Conservation (phyloP, 2,329 filamentous ascomycete genomes). For the Neopestalotiopsis rosae region DNA sequence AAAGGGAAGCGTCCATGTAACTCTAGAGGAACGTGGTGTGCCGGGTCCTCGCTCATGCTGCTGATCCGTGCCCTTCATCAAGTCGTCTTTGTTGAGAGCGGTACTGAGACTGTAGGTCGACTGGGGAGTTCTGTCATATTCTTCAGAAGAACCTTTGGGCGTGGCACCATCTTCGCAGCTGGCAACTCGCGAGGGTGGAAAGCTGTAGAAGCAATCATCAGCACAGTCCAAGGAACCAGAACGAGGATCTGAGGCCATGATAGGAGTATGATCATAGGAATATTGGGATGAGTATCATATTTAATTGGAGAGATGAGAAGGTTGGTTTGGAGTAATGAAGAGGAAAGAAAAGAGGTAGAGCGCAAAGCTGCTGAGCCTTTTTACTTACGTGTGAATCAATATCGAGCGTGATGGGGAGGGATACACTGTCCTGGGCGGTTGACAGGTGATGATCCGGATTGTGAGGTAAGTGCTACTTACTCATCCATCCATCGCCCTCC, state of each 20-base stretch:
- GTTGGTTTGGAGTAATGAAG: no score
- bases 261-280: neutral
- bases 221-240: neutral
- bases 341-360: no score
- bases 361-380: no score
- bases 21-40: neutral
- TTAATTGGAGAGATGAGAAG: neutral
- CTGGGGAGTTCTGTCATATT: neutral
- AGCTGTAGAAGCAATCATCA: slow-evolving; percentile 8
- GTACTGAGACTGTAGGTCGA: neutral
- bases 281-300: neutral
- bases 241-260: neutral
- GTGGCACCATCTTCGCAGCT: neutral
- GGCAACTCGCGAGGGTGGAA: neutral
- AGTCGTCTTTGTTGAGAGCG: neutral
- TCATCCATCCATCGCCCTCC: no score
- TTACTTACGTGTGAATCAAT: no score
- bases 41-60: neutral
- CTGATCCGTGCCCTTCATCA: neutral
- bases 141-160: neutral
- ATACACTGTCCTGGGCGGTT: no score
- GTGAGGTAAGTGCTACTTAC: no score
- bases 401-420: no score
- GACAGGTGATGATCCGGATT: no score
- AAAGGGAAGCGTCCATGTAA: slow-evolving; percentile 9